Percentiles rank a stretch among this genome's conserved stretches.
Conservation (phyloP, 2,329 filamentous ascomycete species). For the Ascochyta viciae-villosae region DNA sequence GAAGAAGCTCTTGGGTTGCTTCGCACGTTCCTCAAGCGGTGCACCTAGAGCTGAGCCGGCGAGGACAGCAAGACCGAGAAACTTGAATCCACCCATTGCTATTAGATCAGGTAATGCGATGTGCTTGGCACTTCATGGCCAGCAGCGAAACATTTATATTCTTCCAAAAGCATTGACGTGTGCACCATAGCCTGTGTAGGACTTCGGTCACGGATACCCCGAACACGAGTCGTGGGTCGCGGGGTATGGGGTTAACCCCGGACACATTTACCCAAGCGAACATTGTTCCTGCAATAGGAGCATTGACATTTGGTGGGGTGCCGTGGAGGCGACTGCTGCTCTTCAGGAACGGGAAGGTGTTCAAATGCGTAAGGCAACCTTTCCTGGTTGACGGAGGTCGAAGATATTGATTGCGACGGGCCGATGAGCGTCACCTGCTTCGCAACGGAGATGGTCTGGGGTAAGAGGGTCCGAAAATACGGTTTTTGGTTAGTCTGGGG, state of each 20-base stretch:
- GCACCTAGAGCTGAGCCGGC: conserved; percentile 17
- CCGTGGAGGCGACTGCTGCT: conserved; percentile 4
- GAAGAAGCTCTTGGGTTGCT: conserved; percentile 43
- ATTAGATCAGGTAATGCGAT: neutral
- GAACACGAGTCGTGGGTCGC: conserved; percentile 21
- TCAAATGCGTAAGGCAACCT: neutral
- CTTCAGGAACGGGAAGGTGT: conserved; percentile 26
- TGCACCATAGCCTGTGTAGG: neutral
- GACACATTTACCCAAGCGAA: conserved; percentile 13
- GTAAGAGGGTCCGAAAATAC: conserved; percentile 13
- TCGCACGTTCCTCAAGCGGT: conserved; percentile 29
- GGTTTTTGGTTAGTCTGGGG: neutral
- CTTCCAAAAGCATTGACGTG: neutral
- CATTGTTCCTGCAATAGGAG: conserved; percentile 37
- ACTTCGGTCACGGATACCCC: conserved; percentile 27
- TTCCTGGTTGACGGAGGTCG: conserved; percentile 5
- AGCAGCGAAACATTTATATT: conserved; percentile 14
- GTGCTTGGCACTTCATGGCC: conserved; percentile 6
- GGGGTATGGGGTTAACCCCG: conserved; percentile 20
- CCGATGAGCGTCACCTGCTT: neutral
- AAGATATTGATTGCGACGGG: neutral
- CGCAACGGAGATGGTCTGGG: conserved; percentile 3
- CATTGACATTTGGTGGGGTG: conserved; percentile 10
- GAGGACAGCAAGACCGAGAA: conserved; percentile 27
- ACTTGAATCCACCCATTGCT: conserved; percentile 26